phyloP scores from a whole-genome alignment of 2,329 filamentous ascomycete species.

The Scytalidium sp. region DNA sequence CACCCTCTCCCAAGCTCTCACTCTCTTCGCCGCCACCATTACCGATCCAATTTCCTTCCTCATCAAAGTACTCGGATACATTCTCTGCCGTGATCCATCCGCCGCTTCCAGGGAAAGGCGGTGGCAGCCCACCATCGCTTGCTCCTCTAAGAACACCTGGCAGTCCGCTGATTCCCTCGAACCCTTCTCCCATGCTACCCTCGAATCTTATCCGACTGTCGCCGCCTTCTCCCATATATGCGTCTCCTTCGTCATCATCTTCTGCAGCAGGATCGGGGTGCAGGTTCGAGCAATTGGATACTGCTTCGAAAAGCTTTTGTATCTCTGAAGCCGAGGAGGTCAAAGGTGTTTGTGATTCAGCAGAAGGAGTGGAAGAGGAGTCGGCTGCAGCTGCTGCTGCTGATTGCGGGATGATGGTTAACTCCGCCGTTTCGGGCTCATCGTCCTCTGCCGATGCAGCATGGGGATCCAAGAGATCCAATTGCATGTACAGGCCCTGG shows the following conservation, averaged over 20 bases:
- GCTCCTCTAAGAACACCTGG: constrained; percentile 50
- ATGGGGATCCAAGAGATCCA: constrained; percentile 58
- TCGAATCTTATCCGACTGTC: constrained; percentile 57
- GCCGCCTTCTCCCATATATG: constrained; percentile 38
- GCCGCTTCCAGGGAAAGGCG: constrained; percentile 67
- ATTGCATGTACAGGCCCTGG: constrained; percentile 61
- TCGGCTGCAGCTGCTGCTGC: no score
- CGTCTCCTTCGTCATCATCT: constrained; percentile 54
- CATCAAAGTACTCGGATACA: constrained; percentile 78
- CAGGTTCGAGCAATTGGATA: constrained; percentile 72
- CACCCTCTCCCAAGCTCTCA: constrained; percentile 58
- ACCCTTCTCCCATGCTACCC: constrained; percentile 37
- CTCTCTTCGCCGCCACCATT: constrained; percentile 27
- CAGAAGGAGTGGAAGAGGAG: constrained; percentile 26
- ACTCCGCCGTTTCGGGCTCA: constrained; percentile 63
- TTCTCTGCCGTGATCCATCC: constrained; percentile 94
- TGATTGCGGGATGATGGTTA: constrained; percentile 63
- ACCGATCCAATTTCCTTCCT: constrained; percentile 74
- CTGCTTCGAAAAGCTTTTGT: constrained; percentile 54
- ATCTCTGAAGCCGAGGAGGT: constrained; percentile 17
- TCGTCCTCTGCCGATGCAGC: constrained; percentile 49
- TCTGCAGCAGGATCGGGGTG: constrained; percentile 64
- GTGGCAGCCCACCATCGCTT: constrained; percentile 52
- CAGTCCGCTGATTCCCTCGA: constrained; percentile 54
- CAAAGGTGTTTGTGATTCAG: constrained; percentile 29